Evolutionary conservation across 2,329 filamentous ascomycete species (phyloP).

Genomic region (Grosmannia clavigera): DNA sequence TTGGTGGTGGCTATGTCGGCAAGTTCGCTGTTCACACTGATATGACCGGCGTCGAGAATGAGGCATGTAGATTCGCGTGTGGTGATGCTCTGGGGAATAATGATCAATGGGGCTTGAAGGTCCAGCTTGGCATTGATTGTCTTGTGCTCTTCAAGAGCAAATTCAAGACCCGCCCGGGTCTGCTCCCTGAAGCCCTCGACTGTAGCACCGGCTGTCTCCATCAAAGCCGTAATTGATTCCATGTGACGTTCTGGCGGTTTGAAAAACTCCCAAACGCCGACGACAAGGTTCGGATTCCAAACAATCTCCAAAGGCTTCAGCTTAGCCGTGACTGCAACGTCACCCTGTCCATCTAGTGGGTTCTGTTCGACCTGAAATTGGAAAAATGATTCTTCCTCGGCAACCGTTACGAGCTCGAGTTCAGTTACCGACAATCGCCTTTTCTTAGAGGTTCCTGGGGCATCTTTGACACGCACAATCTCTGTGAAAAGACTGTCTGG

Average conservation of each 20-base stretch:
- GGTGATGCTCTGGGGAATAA: slow-evolving; percentile 87
- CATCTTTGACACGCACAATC: slow-evolving; percentile 91
- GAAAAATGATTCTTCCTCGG: slow-evolving; percentile 77
- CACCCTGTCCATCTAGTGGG: slow-evolving; percentile 81
- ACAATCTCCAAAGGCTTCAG: slow-evolving; percentile 93
- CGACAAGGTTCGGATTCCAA: slow-evolving; percentile 89
- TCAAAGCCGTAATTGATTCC: slow-evolving; percentile 91
- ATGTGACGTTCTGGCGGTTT: slow-evolving; percentile 92
- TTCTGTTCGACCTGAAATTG: slow-evolving; percentile 88
- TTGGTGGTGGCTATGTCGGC: slow-evolving; percentile 84
- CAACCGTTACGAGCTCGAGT: slow-evolving; percentile 28
- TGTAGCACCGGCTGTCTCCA: slow-evolving; percentile 91
- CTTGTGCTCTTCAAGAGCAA: slow-evolving; percentile 94
- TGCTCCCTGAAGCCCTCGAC: slow-evolving; percentile 92
- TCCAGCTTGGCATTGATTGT: slow-evolving; percentile 94
- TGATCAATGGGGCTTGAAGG: slow-evolving; percentile 89
- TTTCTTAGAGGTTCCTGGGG: slow-evolving; percentile 33
- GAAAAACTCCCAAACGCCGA: slow-evolving; percentile 90
- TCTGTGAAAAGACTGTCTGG: slow-evolving; percentile 83
- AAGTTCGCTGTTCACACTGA: slow-evolving; percentile 84
- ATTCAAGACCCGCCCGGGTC: slow-evolving; percentile 88
- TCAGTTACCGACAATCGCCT: slow-evolving; percentile 41
- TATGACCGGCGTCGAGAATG: slow-evolving; percentile 92
- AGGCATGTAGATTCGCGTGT: slow-evolving; percentile 70
- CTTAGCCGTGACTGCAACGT: slow-evolving; percentile 81